Base-by-base conservation (phyloP, 2,329 filamentous ascomycete genomes). In the Aspergillus hiratsukae region DNA sequence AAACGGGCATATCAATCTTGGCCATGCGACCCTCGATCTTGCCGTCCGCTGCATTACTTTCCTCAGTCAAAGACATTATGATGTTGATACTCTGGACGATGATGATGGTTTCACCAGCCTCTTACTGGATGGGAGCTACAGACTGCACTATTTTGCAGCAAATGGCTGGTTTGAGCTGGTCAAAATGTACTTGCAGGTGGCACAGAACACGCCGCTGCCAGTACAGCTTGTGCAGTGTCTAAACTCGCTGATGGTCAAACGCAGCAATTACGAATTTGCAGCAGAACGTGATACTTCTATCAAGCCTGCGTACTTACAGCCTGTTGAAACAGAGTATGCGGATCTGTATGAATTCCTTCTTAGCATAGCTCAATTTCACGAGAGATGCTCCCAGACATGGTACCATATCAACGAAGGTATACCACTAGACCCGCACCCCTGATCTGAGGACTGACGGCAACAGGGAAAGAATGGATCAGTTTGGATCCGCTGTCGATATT, bases 341-440 rank as follows among this genome's bases (percentile, higher is more conserved):
- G 48, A 55, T n/a, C 3, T 51, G 3, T 46, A 41, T 17, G 0
- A 51, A 4, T 51, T 55, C 11, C 37, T 50, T 17, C 27, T 27
- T 35, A 9, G 37, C 27, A 19, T 46, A 45, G 48, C 48, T 11
- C 48, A 50, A 21, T 55, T 55, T n/a, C 14, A 25, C 7, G 35
- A 51, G n/a, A 50, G 27, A 31, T 55, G 53, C 27, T 45, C 25
- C 2, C 48, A 51, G 10, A 55, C 28, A 11, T 19, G 14, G 48
- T 55, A 51, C 27, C 53, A 55, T 55, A 10, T 55, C 17, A 37
- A 14, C 5, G 19, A 25, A 25, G 53, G 53, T 55, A 43, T 19
- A 41, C 35, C 25, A 1, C 8, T n/a, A 45, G 29, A 11, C 10
- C 4, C 25, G 28, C 10, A n/a, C 3, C 21, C 7, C 35, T 4